These are phyloP conservation scores for Ettlia oleoabundans DNA, from an alignment of 139 green algal species.

Conservation along the genomic window DNA sequence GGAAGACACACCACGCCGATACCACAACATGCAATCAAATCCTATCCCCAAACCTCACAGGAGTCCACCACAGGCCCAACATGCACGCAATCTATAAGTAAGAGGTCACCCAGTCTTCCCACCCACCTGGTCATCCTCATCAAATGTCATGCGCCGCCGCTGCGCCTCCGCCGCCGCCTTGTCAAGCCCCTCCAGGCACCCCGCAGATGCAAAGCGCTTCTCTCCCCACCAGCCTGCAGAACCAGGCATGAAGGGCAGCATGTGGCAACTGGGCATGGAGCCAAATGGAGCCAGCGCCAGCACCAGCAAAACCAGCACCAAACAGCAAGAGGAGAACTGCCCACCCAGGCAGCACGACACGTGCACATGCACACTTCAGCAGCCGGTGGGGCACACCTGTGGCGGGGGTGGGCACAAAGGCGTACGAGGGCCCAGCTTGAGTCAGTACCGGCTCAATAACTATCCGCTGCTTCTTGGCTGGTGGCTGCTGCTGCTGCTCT, in stretches of 20 bases:
- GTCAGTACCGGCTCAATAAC: constrained; percentile 44
- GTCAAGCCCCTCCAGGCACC: constrained; percentile 65
- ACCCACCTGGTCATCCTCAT: constrained; percentile 57
- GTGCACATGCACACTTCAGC: neutral
- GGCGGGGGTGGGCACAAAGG: constrained; percentile 43
- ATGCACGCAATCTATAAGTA: neutral
- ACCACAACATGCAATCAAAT: neutral
- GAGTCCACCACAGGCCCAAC: neutral
- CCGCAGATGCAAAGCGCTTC: constrained; percentile 66
- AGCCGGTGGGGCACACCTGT: neutral
- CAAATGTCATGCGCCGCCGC: constrained; percentile 59
- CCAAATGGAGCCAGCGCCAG: neutral
- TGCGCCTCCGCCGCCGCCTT: constrained; percentile 36
- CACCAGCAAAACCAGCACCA: neutral
- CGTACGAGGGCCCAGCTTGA: neutral
- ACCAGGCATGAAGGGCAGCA: neutral
- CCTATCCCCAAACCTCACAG: neutral
- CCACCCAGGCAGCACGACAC: neutral
- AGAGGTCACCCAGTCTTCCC: too few relatives aligned
- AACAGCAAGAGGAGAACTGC: neutral
- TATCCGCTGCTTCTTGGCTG: constrained; percentile 43
- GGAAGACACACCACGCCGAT: neutral
- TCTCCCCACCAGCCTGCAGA: constrained; percentile 80
- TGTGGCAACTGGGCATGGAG: neutral
- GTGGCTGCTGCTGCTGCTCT: neutral